Evolutionary conservation across 805 yeast genomes (phyloP).

Genomic region (Saccharomycopsis sp.): DNA sequence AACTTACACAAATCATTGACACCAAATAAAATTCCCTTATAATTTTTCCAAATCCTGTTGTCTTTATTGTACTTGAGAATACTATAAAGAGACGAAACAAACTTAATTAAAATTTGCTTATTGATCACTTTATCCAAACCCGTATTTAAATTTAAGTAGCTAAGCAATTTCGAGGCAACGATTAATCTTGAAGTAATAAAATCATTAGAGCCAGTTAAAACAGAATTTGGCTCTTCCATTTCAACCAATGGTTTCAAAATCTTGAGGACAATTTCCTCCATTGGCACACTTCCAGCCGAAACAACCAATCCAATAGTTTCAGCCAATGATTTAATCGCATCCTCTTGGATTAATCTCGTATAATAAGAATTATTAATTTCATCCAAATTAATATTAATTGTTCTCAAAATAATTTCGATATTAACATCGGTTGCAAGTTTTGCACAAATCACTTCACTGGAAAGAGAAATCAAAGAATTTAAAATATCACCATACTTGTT

Average conservation of each 20-base stretch:
- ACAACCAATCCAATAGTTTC: constrained; percentile 26
- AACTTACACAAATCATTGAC: constrained; percentile 15
- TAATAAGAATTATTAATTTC: constrained; percentile 14
- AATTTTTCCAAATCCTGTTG: constrained; percentile 17
- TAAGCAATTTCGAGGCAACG: constrained; percentile 9
- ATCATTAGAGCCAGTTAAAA: constrained; percentile 4
- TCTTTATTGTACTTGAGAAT: constrained; percentile 4
- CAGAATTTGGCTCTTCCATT: too few relatives aligned
- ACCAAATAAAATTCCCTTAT: constrained; percentile 10
- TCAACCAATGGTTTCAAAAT: not conserved
- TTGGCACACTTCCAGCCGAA: not conserved
- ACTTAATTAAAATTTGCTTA: not conserved
- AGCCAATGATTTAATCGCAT: constrained; percentile 23
- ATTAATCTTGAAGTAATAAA: constrained; percentile 9
- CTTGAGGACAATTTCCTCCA: not conserved
- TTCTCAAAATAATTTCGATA: not conserved
- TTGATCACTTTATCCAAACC: not conserved
- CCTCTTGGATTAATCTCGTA: constrained; percentile 24
- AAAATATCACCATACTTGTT: constrained; percentile 22
- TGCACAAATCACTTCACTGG: constrained; percentile 22
- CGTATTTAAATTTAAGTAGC: constrained; percentile 3
- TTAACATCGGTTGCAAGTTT: not conserved
- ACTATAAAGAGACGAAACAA: not conserved
- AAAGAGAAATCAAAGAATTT: constrained; percentile 26
- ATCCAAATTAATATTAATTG: constrained; percentile 5